Evolutionary conservation across 129 eudicot genomes (phyloP).

Genomic region (Artemisia tridentata): DNA sequence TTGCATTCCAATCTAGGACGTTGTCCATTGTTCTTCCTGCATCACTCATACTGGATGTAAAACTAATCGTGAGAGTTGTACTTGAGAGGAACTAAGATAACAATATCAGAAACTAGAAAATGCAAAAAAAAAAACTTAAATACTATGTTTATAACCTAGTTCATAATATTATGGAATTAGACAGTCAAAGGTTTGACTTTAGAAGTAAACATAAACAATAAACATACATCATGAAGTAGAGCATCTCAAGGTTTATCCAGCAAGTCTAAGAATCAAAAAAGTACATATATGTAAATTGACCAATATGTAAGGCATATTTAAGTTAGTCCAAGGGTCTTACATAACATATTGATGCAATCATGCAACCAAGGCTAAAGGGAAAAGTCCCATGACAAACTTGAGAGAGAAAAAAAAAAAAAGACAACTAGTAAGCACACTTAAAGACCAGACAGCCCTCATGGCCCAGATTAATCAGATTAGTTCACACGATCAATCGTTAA

Average conservation of each 20-base stretch:
- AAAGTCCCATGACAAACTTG: too few relatives aligned
- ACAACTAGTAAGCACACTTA: too few relatives aligned
- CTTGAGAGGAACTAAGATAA: background rate
- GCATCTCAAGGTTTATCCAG: too few relatives aligned
- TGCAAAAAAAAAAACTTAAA: background rate
- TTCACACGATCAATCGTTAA: background rate
- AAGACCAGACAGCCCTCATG: too few relatives aligned
- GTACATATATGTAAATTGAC: too few relatives aligned
- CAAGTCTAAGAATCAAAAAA: too few relatives aligned
- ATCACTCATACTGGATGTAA: slow-evolving; percentile 23
- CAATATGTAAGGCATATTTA: too few relatives aligned
- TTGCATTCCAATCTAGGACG: slow-evolving; percentile 70
- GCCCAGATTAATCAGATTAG: background rate
- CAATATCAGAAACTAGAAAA: background rate
- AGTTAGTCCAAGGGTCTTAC: too few relatives aligned
- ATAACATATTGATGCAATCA: too few relatives aligned
- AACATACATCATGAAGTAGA: slow-evolving; percentile 73
- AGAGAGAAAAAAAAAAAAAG: too few relatives aligned
- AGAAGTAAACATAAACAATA: slow-evolving; percentile 23
- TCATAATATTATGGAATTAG: background rate
- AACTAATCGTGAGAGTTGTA: background rate
- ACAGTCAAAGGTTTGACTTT: slow-evolving; percentile 21
- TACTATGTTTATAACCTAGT: background rate
- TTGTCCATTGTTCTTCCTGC: slow-evolving; percentile 54
- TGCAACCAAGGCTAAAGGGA: too few relatives aligned